Evolutionary conservation across 2,329 filamentous ascomycete species (phyloP).

Genomic region (Magnaporthiopsis incrustans): DNA sequence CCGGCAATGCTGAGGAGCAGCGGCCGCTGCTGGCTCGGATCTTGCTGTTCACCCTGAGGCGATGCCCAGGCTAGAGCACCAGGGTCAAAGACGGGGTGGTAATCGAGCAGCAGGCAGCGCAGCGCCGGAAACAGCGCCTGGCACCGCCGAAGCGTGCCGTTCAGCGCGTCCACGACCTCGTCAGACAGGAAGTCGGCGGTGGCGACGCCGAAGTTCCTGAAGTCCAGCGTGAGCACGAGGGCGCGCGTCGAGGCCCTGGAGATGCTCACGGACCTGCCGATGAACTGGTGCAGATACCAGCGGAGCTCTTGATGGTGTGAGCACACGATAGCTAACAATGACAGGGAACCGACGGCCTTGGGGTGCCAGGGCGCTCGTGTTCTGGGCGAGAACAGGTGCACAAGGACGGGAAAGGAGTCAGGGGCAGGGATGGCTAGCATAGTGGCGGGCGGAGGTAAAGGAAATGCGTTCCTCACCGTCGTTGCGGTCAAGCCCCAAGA

Average conservation of each 20-base stretch:
- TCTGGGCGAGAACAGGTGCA: background rate
- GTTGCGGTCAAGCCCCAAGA: constrained; percentile 32
- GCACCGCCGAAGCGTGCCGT: constrained; percentile 30
- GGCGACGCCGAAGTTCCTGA: constrained; percentile 32
- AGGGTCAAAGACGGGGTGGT: constrained; percentile 36
- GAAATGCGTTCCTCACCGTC: constrained; percentile 14
- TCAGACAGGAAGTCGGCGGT: constrained; percentile 34
- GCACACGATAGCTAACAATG: background rate
- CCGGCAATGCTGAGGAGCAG: constrained; percentile 37
- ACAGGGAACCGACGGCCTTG: background rate
- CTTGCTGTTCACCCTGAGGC: background rate
- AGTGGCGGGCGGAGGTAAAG: background rate
- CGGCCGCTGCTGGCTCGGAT: constrained; percentile 15
- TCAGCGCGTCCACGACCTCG: constrained; percentile 27
- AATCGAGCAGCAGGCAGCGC: constrained; percentile 39
- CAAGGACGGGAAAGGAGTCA: background rate
- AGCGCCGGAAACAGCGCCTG: constrained; percentile 33
- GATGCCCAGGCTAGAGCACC: constrained; percentile 20
- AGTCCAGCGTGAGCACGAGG: constrained; percentile 40
- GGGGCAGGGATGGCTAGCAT: background rate
- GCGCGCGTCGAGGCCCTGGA: constrained; percentile 25
- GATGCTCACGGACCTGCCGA: constrained; percentile 26
- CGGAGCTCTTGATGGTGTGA: constrained; percentile 30
- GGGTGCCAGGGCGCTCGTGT: background rate
- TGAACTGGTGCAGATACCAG: constrained; percentile 40